A percentile compares a stretch with the other conserved stretches of the same genome.
Evolutionary conservation across 2,329 filamentous ascomycete genomes (phyloP).

Genomic region (Ceratocystis cacaofunesta): DNA sequence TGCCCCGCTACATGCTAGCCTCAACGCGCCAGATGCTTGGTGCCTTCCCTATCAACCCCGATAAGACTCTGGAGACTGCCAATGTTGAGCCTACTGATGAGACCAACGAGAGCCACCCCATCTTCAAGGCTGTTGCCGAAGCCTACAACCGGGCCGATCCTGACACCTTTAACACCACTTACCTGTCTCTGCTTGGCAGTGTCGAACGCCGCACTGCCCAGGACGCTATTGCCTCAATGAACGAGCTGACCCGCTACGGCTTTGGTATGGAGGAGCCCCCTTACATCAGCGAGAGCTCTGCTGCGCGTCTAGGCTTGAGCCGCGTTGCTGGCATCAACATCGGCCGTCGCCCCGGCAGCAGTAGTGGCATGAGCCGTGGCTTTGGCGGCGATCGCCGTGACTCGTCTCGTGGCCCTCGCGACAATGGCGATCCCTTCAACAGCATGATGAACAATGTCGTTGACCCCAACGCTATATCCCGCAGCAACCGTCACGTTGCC

Average conservation of each 20-base stretch:
- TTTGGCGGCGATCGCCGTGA: conserved; percentile 7
- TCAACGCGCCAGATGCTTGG: conserved; percentile 37
- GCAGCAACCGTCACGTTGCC: conserved; percentile 4
- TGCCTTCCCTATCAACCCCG: conserved; percentile 45
- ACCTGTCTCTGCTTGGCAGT: conserved; percentile 43
- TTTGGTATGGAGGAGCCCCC: conserved; percentile 41
- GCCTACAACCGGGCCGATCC: conserved; percentile 23
- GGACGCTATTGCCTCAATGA: conserved; percentile 34
- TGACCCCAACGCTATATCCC: conserved; percentile 10
- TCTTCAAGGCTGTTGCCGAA: conserved; percentile 30
- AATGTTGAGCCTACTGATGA: conserved; percentile 8
- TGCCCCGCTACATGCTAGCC: conserved; percentile 39
- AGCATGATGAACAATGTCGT: conserved; percentile 10
- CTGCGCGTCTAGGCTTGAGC: conserved; percentile 24
- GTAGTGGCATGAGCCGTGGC: conserved; percentile 12
- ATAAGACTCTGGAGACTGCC: conserved; percentile 37
- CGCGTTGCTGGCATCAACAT: conserved; percentile 26
- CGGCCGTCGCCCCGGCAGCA: conserved; percentile 8
- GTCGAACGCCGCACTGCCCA: conserved; percentile 28
- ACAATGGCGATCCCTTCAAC: conserved; percentile 11
- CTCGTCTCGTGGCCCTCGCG: background rate
- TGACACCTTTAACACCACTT: conserved; percentile 28
- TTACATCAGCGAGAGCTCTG: conserved; percentile 21
- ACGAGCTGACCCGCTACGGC: conserved; percentile 35
- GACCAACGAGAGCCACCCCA: conserved; percentile 14